Evolutionary conservation across 1,284 basidiomycete genomes (phyloP), one percentile per base, ranked within the genome.

Genomic region (Ganoderma lucidum): DNA sequence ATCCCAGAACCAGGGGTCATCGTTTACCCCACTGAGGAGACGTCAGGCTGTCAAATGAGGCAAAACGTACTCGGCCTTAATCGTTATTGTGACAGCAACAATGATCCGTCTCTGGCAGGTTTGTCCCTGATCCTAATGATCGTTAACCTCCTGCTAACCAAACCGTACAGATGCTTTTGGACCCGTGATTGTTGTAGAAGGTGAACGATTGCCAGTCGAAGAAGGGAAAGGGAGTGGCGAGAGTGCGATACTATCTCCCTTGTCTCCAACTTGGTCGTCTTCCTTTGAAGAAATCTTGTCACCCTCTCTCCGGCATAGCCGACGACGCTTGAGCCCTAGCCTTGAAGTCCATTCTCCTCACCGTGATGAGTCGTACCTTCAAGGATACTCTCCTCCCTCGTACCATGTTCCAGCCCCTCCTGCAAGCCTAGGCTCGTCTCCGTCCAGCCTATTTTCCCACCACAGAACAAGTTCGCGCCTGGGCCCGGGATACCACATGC

Each of bases 1-100:
- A 48, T 66, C 45, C 59, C 65, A 8, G 58, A 66, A 15, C 61
- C 32, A 17, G 65, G 65, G 8, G 28, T 66, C 14, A 66, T 66
- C 30, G 12, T 61, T 5, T 66, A 66, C 48, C 30, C 55, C 55
- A n/a, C 17, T 15, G 15, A 56, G 23, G 48, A 53, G 12, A 14
- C 23, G n/a, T 53, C 48, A 35, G 15, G 30, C 19, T 8, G 6
- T 56, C 30, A 35, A 35, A 19, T 15, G 17, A 35, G 15, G 19
- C 10, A 32, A 15, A 35, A 56, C 2, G 32, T 35, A 56, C 32
- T 56, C 6, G 55, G 55, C 10, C 15, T 56, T 15, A 28, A 15
- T 19, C 30, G 30, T 14, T 32, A 35, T 19, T 6, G 10, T 8
- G 55, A 56, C 55, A 30, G 23, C 3, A 19, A 56, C 6, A 32